A percentile compares a stretch with the other conserved stretches of the same genome.
Evolutionary conservation across 2,329 filamentous ascomycete species (phyloP).

Genomic region (Calonectria hawksworthii): DNA sequence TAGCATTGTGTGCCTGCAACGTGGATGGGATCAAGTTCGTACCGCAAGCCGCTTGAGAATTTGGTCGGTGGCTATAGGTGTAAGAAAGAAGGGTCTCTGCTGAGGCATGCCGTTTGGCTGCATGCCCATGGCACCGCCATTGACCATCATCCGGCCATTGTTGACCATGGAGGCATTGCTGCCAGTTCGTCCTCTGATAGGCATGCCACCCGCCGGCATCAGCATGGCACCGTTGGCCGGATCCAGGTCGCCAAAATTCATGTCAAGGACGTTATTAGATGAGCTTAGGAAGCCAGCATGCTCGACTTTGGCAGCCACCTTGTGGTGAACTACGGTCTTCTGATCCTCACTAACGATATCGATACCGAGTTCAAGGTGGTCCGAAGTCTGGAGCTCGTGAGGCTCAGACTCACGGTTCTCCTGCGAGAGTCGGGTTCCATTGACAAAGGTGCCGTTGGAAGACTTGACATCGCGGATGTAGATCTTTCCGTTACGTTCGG

Average conservation of each 20-base stretch:
- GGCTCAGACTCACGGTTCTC: constrained; percentile 98
- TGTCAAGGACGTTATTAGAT: constrained; percentile 83
- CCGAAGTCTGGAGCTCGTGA: constrained; percentile 90
- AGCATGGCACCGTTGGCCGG: constrained; percentile 82
- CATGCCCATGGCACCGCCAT: constrained; percentile 59
- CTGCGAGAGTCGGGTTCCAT: constrained; percentile 87
- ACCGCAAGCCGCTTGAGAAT: constrained; percentile 78
- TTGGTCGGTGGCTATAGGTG: constrained; percentile 92
- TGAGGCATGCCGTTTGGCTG: constrained; percentile 74
- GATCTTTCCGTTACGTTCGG: constrained; percentile 86
- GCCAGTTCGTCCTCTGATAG: constrained; percentile 78
- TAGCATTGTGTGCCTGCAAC: constrained; percentile 27
- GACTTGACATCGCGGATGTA: constrained; percentile 98
- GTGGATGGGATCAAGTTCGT: constrained; percentile 28
- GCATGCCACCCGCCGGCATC: constrained; percentile 76
- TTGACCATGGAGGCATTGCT: constrained; percentile 75
- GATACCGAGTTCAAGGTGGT: constrained; percentile 94
- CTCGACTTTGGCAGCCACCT: constrained; percentile 96
- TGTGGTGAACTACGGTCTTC: constrained; percentile 98
- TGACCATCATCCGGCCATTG: constrained; percentile 73
- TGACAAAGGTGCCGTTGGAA: constrained; percentile 98
- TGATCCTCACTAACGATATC: constrained; percentile 99
- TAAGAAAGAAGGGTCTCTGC: constrained; percentile 87
- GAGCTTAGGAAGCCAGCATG: constrained; percentile 88
- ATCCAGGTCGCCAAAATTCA: constrained; percentile 94